Base-by-base conservation (phyloP, 495 filamentous ascomycete species). In the Neurospora sp. region DNA sequence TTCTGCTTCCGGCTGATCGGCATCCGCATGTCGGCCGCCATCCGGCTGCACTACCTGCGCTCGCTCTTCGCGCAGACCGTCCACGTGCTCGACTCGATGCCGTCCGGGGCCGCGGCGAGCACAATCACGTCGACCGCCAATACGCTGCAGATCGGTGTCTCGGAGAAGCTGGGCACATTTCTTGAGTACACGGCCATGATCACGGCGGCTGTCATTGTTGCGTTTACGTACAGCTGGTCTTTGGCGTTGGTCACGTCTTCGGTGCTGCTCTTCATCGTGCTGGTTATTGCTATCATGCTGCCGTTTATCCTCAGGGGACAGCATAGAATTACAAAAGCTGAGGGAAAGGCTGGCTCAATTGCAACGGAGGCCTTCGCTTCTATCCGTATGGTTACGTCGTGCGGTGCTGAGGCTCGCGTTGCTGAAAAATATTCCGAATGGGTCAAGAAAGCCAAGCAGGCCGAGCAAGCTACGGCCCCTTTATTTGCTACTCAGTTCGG, bases 161-260 rank as follows among this genome's bases (percentile, higher is more conserved):
- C 88, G 9, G 89, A 91, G 79, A 91, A 91, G 77, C 86, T 89
- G 10, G 89, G 88, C 44, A 85, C 88, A 35, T 85, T 85, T 53
- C 75, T 91, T 46, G 81, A 85, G 72, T 87, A 82, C 69, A 71
- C 84, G 10, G 82, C 88, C 3, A 88, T 87, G 71, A 89, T 91
- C 71, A 73, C 89, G 27, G 83, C 86, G 0, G 84, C 89, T 27
- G 89, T 89, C 76, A 82, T 90, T 69, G 81, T 90, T 18, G 88
- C 86, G 14, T 91, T 88, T 73, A 82, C 77, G n/a, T 86, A 84
- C 73, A 85, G 80, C 74, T 90, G 89, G 89, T 80, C 82, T 11
- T 78, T 91, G 59, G 85, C 88, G 1, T 80, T 89, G 14, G 88
- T 87, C 14, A 88, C 88, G 5, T 81, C 85, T 71, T 87, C 86